Evolutionary conservation across 2,329 filamentous ascomycete species (phyloP).

Genomic region (Cordyceps farinosa): DNA sequence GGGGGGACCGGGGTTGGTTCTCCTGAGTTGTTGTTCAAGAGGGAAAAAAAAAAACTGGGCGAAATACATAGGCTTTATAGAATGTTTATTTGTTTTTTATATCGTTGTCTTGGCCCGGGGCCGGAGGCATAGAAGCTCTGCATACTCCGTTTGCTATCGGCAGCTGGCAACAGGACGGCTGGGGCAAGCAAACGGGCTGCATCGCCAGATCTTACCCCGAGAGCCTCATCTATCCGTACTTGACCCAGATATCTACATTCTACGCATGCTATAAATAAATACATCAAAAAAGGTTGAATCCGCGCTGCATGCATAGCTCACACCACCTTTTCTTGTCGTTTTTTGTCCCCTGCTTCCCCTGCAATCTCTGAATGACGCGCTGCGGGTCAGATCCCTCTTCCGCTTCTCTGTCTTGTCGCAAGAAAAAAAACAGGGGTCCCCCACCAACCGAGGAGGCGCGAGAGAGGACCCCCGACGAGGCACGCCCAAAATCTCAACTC

Average conservation of each 20-base stretch:
- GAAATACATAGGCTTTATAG: too few relatives aligned
- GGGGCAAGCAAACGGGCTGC: not conserved
- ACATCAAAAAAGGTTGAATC: not conserved
- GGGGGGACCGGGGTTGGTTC: not conserved
- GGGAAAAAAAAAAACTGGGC: not conserved
- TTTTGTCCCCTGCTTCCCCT: not conserved
- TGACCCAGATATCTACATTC: not conserved
- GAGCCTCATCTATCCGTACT: not conserved
- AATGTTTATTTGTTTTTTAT: not conserved
- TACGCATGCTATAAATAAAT: not conserved
- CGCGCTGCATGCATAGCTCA: too few relatives aligned
- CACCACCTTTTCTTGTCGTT: not conserved
- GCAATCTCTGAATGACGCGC: slow-evolving; percentile 6
- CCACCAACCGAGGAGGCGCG: slow-evolving; percentile 4
- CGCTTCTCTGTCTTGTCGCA: not conserved
- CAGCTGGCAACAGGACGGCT: not conserved
- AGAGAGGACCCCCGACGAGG: not conserved
- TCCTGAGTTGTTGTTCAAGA: slow-evolving; percentile 3
- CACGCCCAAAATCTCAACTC: not conserved
- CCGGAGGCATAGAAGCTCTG: not conserved
- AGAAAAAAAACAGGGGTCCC: slow-evolving; percentile 1
- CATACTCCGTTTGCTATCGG: not conserved
- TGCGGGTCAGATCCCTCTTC: not conserved
- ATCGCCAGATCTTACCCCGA: not conserved
- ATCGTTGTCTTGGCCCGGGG: not conserved